A percentile compares a stretch with the other conserved stretches of the same genome.
Conservation (phyloP, 352 stramenopile species). For the Phytophthora syringae region DNA sequence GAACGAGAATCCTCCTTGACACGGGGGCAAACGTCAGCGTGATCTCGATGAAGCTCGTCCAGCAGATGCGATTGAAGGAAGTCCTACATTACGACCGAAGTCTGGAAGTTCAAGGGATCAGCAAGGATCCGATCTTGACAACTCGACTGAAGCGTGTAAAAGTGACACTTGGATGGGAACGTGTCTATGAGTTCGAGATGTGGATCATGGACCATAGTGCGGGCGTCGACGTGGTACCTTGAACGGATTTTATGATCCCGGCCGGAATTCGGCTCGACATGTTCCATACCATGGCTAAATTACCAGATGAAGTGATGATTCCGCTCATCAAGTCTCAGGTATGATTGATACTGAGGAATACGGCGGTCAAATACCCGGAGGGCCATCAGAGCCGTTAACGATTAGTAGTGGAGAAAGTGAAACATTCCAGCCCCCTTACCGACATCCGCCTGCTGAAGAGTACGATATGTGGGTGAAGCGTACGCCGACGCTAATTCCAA, state of each 20-base stretch:
- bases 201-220: slow-evolving; percentile 8
- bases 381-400: background rate
- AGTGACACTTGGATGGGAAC: slow-evolving; percentile 4
- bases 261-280: slow-evolving; percentile 7
- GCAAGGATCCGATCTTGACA: background rate
- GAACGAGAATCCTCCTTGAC: background rate
- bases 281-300: background rate
- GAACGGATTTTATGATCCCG: slow-evolving; percentile 13
- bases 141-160: background rate
- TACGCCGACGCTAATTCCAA: no score
- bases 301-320: slow-evolving; percentile 5
- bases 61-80: background rate
- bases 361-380: background rate
- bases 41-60: background rate
- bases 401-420: no score
- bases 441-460: no score
- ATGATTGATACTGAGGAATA: background rate
- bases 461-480: no score
- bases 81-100: background rate
- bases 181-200: slow-evolving; percentile 5
- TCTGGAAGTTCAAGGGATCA: background rate
- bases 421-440: no score
- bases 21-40: background rate
- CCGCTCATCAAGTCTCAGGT: background rate
- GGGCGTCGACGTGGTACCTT: background rate